Base-by-base conservation (phyloP, 768 basidiomycete species). In the Xerocomellus chrysenteron region DNA sequence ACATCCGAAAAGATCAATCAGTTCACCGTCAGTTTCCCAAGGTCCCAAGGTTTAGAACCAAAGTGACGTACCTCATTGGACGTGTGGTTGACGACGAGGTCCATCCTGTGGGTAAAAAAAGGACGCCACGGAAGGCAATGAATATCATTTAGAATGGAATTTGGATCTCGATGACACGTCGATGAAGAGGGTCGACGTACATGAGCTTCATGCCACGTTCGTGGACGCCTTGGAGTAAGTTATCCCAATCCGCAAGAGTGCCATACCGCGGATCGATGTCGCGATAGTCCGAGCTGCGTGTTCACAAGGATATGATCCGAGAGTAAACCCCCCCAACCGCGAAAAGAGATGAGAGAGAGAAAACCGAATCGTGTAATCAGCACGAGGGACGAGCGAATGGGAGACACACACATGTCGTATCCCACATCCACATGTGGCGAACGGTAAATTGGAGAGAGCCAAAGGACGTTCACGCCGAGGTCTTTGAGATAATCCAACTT, bases 41-140 rank as follows among this genome's bases (percentile, higher is more conserved):
- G 63, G 47, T 47, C 24, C 33, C 39, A 51, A 40, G 9, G 36
- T 1, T 14, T 44, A 39, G 41, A 33, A 30, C 35, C n/a, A 36
- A 39, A 45, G 35, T 1, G 19, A 49, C 37, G 35, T 36, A 82
- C 85, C 78, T 86, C 80, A 69, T 84, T 79, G 0, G 87, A 88
- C 4, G 82, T 82, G 65, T 89, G 88, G 68, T 90, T 90, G 10
- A 85, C 84, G 28, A 90, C 89, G 2, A 91, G 79, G 65, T 91
- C 88, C 84, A 88, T 87, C 72, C 86, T 87, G 66, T 46, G 59
- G 47, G 21, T 41, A 47, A 37, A 50, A 39, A 39, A 39, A 17
- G 52, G 47, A 62, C 51, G 50, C 43, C 47, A 52, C 46, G 24
- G 21, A 45, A 56, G 37, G 51, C 26, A 28, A 28, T 28, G 43